Evolutionary conservation across 306 rosid genomes (phyloP).

Genomic region (Dicorynia guianensis): DNA sequence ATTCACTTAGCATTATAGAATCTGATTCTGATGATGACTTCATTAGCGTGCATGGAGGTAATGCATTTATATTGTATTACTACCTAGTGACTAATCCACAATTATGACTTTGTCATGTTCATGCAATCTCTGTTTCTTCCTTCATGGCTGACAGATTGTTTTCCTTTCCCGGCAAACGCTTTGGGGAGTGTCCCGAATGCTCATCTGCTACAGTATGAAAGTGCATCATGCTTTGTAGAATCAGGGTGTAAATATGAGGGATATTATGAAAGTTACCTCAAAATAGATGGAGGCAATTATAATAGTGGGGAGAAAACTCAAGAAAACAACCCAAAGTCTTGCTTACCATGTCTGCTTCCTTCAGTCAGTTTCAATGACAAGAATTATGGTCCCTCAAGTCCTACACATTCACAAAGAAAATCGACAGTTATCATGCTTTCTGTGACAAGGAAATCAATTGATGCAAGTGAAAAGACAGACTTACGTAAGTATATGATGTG

Average conservation of each 20-base stretch:
- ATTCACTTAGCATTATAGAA: slow-evolving; percentile 68
- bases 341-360: slow-evolving; percentile 48
- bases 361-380: slow-evolving; percentile 48
- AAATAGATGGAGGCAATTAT: slow-evolving; percentile 51
- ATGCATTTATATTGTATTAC: slow-evolving; percentile 18
- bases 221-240: slow-evolving; percentile 58
- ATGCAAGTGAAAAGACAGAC: slow-evolving; percentile 50
- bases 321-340: slow-evolving; percentile 45
- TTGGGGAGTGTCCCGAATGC: slow-evolving; percentile 42
- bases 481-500: slow-evolving; percentile 45
- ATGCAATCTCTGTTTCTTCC: background rate
- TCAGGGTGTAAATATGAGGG: slow-evolving; percentile 57
- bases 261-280: slow-evolving; percentile 61
- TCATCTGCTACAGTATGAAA: slow-evolving; percentile 62
- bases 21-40: slow-evolving; percentile 82
- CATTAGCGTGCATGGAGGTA: slow-evolving; percentile 74
- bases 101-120: background rate
- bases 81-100: background rate
- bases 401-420: slow-evolving; percentile 39
- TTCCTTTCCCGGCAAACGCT: slow-evolving; percentile 33
- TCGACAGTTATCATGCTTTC: slow-evolving; percentile 67
- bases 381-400: slow-evolving; percentile 43
- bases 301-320: slow-evolving; percentile 11
- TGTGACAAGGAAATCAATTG: slow-evolving; percentile 63
- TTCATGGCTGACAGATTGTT: slow-evolving; percentile 47